Evolutionary conservation across 2,329 filamentous ascomycete genomes (phyloP), one percentile per base, ranked within the genome.

Genomic region (Teratosphaeria viscida): DNA sequence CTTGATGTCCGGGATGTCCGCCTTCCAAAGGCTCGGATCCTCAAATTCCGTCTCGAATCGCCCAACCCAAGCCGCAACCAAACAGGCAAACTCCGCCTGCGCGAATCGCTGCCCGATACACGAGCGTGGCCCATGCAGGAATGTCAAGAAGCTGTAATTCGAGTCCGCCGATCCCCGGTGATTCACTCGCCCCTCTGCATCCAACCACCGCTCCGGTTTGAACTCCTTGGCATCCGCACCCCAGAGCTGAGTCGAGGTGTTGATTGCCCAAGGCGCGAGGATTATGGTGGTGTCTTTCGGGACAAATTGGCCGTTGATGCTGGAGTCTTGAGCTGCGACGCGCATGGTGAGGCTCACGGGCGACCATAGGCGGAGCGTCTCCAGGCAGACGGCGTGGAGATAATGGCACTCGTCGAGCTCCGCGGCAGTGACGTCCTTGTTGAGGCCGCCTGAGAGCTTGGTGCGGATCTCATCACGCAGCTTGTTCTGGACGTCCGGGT

Each of bases 51-150:
- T 81, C 69, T 85, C 81, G 72, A 95, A 95, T 43, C 83, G 80
- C 0, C 90, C 90, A 3, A 92, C 81, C 80, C 88, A 85, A 8
- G 83, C 81, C 26, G 90, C 91, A 54, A 96, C 71, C 63, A 96
- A 75, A 70, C 88, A 92, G 8, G 89, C 90, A 73, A 96, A 89
- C 77, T 96, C 92, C 0, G 87, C 84, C 70, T 85, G 87, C 0
- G 92, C 88, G 74, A 96, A 96, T 2, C 79, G 79, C 72, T 86
- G 82, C 0, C 91, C 92, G 66, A 96, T 96, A 70, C 92, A 96
- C 69, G 86, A 88, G 57, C 91, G 78, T 1, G 91, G 90, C 0
- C 92, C 92, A 71, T 95, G 90, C 60, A 96, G 73, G 74, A 96
- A 96, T 0, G 89, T 92, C 74, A 92, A 71, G 67, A 88, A 86